Percentiles rank a stretch among this genome's conserved stretches.
phyloP scores from a whole-genome alignment of 1,284 basidiomycete genomes.

The Trichosporon inkin region DNA sequence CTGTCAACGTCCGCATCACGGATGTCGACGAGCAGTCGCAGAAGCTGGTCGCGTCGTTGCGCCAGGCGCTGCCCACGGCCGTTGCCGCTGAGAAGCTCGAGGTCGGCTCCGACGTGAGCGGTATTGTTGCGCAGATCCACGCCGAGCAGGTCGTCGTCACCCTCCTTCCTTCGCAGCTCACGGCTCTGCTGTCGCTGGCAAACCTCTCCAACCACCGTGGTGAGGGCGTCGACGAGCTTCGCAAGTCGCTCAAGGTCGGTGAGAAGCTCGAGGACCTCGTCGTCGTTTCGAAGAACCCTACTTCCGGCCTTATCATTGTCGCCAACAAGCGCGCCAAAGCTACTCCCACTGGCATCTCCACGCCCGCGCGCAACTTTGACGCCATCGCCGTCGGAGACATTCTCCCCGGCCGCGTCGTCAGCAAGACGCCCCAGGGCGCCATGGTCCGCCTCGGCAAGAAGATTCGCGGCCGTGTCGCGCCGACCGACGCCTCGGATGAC shows the following conservation, averaged over 20 bases:
- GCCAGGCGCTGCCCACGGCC: slow-evolving; percentile 64
- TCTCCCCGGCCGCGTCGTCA: slow-evolving; percentile 70
- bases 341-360: slow-evolving; percentile 54
- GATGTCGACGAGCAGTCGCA: slow-evolving; percentile 62
- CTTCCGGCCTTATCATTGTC: slow-evolving; percentile 82
- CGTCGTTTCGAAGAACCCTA: slow-evolving; percentile 83
- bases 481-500: slow-evolving; percentile 77
- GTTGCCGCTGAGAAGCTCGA: slow-evolving; percentile 66
- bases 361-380: slow-evolving; percentile 59
- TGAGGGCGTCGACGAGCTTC: slow-evolving; percentile 66
- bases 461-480: slow-evolving; percentile 69
- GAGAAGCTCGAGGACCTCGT: slow-evolving; percentile 72
- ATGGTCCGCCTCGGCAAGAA: slow-evolving; percentile 67
- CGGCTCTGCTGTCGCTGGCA: slow-evolving; percentile 77
- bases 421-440: slow-evolving; percentile 62
- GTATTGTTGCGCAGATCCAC: slow-evolving; percentile 70
- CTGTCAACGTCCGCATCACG: slow-evolving; percentile 80
- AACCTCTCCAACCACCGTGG: slow-evolving; percentile 79
- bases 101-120: slow-evolving; percentile 70
- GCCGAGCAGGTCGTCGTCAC: slow-evolving; percentile 74
- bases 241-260: slow-evolving; percentile 63
- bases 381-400: slow-evolving; percentile 66
- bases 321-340: slow-evolving; percentile 54
- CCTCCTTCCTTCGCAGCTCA: slow-evolving; percentile 66
- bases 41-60: slow-evolving; percentile 79